Conservation (phyloP, 2,329 filamentous ascomycete genomes). For the Phialocephala subalpina region DNA sequence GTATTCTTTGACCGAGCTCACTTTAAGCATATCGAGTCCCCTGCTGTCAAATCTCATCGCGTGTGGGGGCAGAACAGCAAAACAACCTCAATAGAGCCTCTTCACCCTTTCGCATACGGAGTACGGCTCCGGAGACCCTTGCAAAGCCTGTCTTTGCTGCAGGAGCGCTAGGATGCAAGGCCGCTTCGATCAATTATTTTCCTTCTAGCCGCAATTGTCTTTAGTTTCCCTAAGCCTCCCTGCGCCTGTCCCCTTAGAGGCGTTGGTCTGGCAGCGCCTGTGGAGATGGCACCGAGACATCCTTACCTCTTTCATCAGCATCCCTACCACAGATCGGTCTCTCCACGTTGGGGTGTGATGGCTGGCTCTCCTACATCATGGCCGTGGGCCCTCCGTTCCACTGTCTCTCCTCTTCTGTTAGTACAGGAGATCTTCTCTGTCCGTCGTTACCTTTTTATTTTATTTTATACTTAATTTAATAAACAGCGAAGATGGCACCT, state of each 20-base stretch:
- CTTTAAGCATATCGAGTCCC: neutral
- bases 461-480: slow-evolving; percentile 15
- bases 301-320: slow-evolving; percentile 9
- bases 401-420: slow-evolving; percentile 3
- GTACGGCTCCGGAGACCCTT: neutral
- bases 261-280: slow-evolving; percentile 17
- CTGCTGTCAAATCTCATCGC: neutral
- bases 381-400: slow-evolving; percentile 12
- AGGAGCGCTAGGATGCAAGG: neutral
- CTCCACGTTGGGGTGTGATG: slow-evolving; percentile 8
- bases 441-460: slow-evolving; percentile 16
- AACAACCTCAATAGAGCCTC: neutral
- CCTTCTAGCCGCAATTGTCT: neutral
- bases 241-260: slow-evolving; percentile 6
- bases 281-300: slow-evolving; percentile 22
- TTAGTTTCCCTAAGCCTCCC: neutral
- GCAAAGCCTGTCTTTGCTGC: neutral
- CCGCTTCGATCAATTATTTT: neutral
- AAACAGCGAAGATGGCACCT: slow-evolving; percentile 25
- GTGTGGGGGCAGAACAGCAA: neutral
- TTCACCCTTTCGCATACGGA: neutral
- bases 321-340: slow-evolving; percentile 13
- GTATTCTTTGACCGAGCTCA: neutral
- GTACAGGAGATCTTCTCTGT: slow-evolving; percentile 15
- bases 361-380: slow-evolving; percentile 18